phyloP scores from a whole-genome alignment of 257 asterid genomes.

The Leptodermis oblonga region DNA sequence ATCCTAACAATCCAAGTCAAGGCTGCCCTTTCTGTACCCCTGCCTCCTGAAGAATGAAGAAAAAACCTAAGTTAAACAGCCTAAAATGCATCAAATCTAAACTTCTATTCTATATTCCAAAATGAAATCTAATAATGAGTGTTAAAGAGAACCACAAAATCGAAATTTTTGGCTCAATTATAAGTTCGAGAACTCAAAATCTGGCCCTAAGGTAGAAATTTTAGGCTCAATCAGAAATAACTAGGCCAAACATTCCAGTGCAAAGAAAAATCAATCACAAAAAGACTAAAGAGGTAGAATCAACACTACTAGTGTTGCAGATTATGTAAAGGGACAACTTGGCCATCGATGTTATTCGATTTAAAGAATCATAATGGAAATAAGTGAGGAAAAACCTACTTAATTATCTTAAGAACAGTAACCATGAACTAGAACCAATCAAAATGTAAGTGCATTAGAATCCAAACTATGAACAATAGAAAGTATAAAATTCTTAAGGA shows the following conservation, averaged over 20 bases:
- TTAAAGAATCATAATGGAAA: background rate
- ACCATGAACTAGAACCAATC: background rate
- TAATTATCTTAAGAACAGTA: background rate
- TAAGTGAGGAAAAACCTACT: background rate
- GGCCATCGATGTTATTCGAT: background rate
- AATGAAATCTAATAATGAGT: background rate
- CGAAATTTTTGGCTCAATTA: background rate
- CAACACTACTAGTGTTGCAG: background rate
- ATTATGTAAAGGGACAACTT: background rate
- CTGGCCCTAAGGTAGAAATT: background rate
- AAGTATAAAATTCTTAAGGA: background rate
- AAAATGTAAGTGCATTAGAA: background rate
- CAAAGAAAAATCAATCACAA: background rate
- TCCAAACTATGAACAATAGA: background rate
- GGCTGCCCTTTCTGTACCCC: conserved; percentile 10
- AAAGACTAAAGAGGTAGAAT: background rate
- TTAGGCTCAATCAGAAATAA: background rate
- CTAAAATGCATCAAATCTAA: background rate
- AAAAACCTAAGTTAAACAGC: background rate
- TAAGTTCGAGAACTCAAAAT: background rate
- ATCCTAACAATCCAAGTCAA: conserved; percentile 38
- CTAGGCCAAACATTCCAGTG: background rate
- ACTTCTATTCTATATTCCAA: background rate
- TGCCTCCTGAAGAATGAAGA: conserved; percentile 25
- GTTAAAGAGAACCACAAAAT: background rate